Percentiles rank a stretch among this genome's conserved stretches.
phyloP scores from a whole-genome alignment of 2,329 filamentous ascomycete species.

The Blastomyces percursus region DNA sequence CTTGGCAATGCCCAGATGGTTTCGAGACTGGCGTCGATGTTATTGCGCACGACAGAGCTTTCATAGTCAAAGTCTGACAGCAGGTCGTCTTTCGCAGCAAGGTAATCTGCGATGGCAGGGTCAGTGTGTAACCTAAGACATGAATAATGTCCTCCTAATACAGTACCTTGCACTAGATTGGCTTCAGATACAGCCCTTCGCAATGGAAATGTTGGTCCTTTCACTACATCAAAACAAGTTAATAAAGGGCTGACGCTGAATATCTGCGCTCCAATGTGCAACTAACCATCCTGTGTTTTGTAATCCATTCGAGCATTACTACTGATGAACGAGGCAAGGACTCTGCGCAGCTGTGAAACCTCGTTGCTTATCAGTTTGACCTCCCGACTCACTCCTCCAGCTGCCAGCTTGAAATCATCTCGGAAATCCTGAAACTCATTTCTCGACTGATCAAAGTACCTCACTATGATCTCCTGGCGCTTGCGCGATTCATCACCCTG shows the following conservation, averaged over 20 bases:
- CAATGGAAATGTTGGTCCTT: background rate
- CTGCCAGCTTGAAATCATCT: background rate
- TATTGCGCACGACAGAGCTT: background rate
- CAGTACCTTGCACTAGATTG: background rate
- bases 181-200: background rate
- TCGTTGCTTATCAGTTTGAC: background rate
- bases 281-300: constrained; percentile 1
- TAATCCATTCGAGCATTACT: constrained; percentile 3
- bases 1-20: background rate
- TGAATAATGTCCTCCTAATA: background rate
- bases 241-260: background rate
- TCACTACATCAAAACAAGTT: background rate
- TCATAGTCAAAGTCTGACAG: background rate
- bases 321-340: background rate
- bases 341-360: constrained; percentile 1
- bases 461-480: background rate
- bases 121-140: background rate
- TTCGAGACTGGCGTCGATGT: background rate
- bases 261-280: background rate
- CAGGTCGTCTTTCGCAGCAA: background rate
- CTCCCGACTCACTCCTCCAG: background rate
- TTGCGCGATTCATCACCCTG: constrained; percentile 1
- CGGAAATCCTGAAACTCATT: constrained; percentile 3
- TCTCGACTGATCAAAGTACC: background rate
- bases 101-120: background rate